phyloP scores from a whole-genome alignment of 768 basidiomycete species.

The Boletus edulis region DNA sequence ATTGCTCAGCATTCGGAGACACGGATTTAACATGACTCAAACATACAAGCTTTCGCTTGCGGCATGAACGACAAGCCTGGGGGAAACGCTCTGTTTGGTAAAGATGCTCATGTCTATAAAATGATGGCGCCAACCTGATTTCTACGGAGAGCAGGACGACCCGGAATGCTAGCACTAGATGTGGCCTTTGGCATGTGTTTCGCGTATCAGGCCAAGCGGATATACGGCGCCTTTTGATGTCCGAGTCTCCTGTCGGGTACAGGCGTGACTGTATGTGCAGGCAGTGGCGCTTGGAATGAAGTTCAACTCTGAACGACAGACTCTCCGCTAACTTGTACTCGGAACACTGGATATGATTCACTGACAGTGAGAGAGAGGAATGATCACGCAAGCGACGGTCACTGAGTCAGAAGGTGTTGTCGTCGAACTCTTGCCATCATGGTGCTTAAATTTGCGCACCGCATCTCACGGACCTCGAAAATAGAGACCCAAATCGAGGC shows the following conservation, averaged over 20 bases:
- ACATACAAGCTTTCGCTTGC: conserved; percentile 80
- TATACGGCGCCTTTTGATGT: not conserved
- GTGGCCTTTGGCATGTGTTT: conserved; percentile 65
- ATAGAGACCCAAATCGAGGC: conserved; percentile 13
- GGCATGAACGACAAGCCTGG: conserved; percentile 79
- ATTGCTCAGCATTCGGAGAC: conserved; percentile 5
- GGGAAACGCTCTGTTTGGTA: not conserved
- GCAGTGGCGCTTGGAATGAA: conserved; percentile 1
- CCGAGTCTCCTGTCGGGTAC: conserved; percentile 1
- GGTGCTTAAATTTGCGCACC: conserved; percentile 14
- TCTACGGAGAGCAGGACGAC: conserved; percentile 67
- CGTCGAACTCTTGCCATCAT: conserved; percentile 12
- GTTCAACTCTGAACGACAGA: not conserved
- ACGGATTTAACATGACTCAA: not conserved
- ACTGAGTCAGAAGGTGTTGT: not conserved
- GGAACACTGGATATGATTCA: not conserved
- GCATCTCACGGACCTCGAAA: conserved; percentile 23
- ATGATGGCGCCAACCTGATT: conserved; percentile 55
- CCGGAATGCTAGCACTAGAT: conserved; percentile 32
- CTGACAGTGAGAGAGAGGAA: not conserved
- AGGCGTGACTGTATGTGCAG: not conserved
- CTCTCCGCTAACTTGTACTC: not conserved
- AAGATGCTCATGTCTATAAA: conserved; percentile 7
- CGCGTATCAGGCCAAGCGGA: not conserved
- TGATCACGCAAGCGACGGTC: not conserved